Evolutionary conservation across 345 rosid species (phyloP).

Genomic region (Rhizophora apiculata): DNA sequence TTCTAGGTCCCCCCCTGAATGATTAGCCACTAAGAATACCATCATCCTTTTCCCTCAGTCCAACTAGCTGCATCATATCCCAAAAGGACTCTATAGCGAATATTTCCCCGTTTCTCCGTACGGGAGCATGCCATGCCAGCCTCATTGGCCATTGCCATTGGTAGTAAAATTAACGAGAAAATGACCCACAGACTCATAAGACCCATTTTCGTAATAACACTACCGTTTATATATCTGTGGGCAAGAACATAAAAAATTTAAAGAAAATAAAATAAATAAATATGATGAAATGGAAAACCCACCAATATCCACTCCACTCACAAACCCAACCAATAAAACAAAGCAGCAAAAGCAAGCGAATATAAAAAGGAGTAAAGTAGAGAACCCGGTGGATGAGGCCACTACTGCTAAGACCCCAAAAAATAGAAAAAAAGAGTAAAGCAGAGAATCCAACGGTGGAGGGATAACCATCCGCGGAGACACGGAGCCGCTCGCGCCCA

Average conservation of each 20-base stretch:
- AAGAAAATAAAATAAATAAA: neutral
- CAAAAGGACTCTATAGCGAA: conserved; percentile 14
- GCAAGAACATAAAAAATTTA: neutral
- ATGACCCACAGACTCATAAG: neutral
- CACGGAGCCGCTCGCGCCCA: conserved; percentile 93
- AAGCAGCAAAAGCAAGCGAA: no score
- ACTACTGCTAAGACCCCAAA: neutral
- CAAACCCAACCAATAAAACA: neutral
- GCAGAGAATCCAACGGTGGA: conserved; percentile 59
- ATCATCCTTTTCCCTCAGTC: conserved; percentile 11
- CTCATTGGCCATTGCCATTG: neutral
- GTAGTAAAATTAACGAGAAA: neutral
- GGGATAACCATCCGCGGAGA: conserved; percentile 80
- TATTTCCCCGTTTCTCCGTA: conserved; percentile 12
- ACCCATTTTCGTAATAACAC: neutral
- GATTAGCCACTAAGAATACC: conserved; percentile 21
- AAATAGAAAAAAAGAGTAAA: neutral
- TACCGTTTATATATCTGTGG: neutral
- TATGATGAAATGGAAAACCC: conserved; percentile 11
- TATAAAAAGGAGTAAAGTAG: no score
- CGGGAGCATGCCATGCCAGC: conserved; percentile 28
- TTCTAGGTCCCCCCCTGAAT: conserved; percentile 24
- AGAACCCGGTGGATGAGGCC: no score
- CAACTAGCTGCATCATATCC: neutral
- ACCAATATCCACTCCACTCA: conserved; percentile 6